These are phyloP conservation scores for Fusarium praegraminearum DNA, from an alignment of 2,329 filamentous ascomycete species.

Conservation along the genomic window DNA sequence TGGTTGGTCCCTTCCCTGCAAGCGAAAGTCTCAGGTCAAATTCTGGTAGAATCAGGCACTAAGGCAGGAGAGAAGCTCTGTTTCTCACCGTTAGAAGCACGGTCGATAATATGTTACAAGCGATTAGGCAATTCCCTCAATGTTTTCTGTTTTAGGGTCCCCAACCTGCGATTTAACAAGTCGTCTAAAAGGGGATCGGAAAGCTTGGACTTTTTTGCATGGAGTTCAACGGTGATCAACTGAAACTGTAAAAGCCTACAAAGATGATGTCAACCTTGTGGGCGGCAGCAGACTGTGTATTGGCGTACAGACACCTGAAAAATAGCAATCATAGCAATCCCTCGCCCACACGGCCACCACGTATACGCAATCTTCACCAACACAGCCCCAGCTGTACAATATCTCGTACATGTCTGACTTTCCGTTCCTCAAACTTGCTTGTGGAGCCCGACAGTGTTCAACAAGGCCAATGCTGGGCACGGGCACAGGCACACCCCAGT, in stretches of 20 bases:
- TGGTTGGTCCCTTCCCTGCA: constrained; percentile 36
- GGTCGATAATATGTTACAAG: constrained; percentile 3
- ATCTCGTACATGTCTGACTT: constrained; percentile 21
- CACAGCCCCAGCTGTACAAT: constrained; percentile 31
- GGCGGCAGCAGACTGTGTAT: neutral
- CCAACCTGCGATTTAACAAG: constrained; percentile 37
- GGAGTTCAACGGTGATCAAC: constrained; percentile 19
- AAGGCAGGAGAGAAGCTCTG: constrained; percentile 32
- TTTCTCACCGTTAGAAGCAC: constrained; percentile 32
- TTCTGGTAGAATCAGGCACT: constrained; percentile 35
- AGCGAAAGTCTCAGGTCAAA: constrained; percentile 34
- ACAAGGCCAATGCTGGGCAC: constrained; percentile 18
- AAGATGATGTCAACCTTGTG: constrained; percentile 23
- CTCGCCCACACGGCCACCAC: constrained; percentile 20
- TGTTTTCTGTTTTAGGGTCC: constrained; percentile 10
- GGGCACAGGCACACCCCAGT: constrained; percentile 6
- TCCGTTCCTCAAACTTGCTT: constrained; percentile 19
- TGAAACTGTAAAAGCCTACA: constrained; percentile 4
- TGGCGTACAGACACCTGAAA: neutral
- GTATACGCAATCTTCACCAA: constrained; percentile 27
- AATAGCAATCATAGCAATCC: constrained; percentile 10
- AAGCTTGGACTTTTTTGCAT: constrained; percentile 26
- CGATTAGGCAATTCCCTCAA: constrained; percentile 16
- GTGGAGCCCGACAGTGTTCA: constrained; percentile 25
- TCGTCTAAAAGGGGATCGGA: constrained; percentile 33